A percentile compares a stretch with the other conserved stretches of the same genome.
These are phyloP conservation scores for Trypanosoma boissoni DNA, from an alignment of 208 protist genomes.

Conservation along the genomic window DNA sequence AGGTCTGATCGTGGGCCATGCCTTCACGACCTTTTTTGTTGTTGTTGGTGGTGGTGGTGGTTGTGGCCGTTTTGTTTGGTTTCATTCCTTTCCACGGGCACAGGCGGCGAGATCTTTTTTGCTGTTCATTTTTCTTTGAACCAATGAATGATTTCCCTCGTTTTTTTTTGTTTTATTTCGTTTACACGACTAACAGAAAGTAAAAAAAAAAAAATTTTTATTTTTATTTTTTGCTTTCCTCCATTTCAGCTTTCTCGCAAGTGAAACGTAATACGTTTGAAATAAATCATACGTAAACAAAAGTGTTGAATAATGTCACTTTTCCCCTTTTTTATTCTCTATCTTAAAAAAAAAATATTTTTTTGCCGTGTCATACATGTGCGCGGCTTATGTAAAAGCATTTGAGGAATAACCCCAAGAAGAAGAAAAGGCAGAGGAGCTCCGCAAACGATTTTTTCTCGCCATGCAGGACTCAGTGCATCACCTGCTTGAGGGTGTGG, in stretches of 20 bases:
- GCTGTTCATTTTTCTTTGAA: too few relatives aligned
- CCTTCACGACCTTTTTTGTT: neutral
- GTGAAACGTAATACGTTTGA: too few relatives aligned
- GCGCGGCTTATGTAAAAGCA: too few relatives aligned
- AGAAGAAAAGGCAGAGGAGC: neutral
- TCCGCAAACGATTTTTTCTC: neutral
- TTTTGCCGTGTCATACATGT: slow-evolving; percentile 10
- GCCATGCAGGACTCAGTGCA: slow-evolving; percentile 34
- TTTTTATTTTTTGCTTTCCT: slow-evolving; percentile 6
- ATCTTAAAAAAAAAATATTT: neutral
- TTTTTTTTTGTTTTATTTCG: slow-evolving; percentile 15
- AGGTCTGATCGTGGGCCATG: neutral
- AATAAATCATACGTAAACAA: too few relatives aligned
- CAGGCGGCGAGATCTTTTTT: too few relatives aligned
- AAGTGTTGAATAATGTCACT: slow-evolving; percentile 12
- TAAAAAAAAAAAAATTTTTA: too few relatives aligned
- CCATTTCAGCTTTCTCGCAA: neutral
- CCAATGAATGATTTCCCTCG: too few relatives aligned
- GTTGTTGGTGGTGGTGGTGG: neutral
- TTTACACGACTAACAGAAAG: neutral
- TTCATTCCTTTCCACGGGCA: neutral
- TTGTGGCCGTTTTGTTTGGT: neutral
- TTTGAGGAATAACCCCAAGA: too few relatives aligned
- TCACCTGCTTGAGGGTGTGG: slow-evolving; percentile 51
- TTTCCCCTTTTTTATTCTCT: slow-evolving; percentile 12